Evolutionary conservation across 2,329 filamentous ascomycete species (phyloP).

Genomic region (Thielaviopsis ethacetica): DNA sequence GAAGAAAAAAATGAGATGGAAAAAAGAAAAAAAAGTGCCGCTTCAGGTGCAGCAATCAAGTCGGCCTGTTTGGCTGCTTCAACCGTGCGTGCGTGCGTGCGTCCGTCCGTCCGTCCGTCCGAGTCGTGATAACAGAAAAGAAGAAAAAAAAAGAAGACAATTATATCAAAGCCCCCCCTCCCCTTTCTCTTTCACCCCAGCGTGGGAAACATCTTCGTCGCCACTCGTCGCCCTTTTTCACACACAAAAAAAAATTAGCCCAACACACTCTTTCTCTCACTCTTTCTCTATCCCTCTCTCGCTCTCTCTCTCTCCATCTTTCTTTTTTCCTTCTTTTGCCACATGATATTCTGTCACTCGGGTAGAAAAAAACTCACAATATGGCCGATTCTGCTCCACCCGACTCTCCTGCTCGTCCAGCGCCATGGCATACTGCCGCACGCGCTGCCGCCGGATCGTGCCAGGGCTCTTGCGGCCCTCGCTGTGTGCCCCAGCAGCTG

Average conservation of each 20-base stretch:
- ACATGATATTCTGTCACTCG: background rate
- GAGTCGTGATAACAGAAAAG: background rate
- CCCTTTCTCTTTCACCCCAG: constrained; percentile 17
- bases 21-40: background rate
- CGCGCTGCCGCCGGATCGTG: constrained; percentile 27
- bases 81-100: background rate
- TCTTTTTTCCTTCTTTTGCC: background rate
- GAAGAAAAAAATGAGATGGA: background rate
- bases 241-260: background rate
- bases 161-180: background rate
- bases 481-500: background rate
- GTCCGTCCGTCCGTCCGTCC: too few species aligned
- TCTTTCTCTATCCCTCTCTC: too few species aligned
- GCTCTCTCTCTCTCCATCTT: too few species aligned
- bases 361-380: constrained; percentile 21
- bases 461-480: constrained; percentile 25
- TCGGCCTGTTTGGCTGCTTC: too few species aligned
- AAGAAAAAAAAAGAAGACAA: background rate
- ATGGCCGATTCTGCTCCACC: constrained; percentile 17
- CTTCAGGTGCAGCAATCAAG: background rate
- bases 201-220: constrained; percentile 28
- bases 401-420: constrained; percentile 24
- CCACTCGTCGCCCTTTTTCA: constrained; percentile 24
- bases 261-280: background rate
- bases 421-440: constrained; percentile 27